These are phyloP conservation scores for Gynochthodes officinalis DNA, from an alignment of 257 asterid genomes.

Conservation along the genomic window DNA sequence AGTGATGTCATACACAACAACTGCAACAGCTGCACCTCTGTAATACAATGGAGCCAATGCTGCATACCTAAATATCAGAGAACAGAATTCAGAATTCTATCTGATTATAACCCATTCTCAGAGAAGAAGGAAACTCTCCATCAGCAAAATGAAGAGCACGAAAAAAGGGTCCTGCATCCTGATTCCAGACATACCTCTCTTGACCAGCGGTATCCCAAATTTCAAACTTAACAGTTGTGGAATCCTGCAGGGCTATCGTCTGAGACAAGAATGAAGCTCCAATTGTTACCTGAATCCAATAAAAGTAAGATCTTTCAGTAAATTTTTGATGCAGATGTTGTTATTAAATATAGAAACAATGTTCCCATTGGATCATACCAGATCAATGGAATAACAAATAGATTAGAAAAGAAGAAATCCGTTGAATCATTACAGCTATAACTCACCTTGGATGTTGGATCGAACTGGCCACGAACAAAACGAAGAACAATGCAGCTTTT, in stretches of 20 bases:
- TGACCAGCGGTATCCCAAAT: conserved; percentile 99
- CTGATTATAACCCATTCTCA: too few relatives aligned
- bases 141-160: background rate
- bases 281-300: conserved; percentile 65
- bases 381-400: background rate
- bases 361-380: conserved; percentile 1
- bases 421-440: background rate
- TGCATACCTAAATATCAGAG: conserved; percentile 52
- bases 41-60: conserved; percentile 85
- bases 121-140: background rate
- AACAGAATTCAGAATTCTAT: background rate
- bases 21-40: conserved; percentile 93
- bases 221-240: conserved; percentile 94
- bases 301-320: conserved; percentile 10
- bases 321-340: background rate
- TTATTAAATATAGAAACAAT: background rate
- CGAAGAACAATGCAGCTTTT: conserved; percentile 98
- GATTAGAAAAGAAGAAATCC: background rate
- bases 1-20: conserved; percentile 84
- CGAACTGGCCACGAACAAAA: conserved; percentile 97
- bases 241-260: conserved; percentile 94
- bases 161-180: background rate
- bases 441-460: conserved; percentile 86
- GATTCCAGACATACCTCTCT: conserved; percentile 62
- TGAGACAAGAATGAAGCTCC: conserved; percentile 97